phyloP scores from a whole-genome alignment of 768 basidiomycete genomes.

The Boletus rubescentipes region DNA sequence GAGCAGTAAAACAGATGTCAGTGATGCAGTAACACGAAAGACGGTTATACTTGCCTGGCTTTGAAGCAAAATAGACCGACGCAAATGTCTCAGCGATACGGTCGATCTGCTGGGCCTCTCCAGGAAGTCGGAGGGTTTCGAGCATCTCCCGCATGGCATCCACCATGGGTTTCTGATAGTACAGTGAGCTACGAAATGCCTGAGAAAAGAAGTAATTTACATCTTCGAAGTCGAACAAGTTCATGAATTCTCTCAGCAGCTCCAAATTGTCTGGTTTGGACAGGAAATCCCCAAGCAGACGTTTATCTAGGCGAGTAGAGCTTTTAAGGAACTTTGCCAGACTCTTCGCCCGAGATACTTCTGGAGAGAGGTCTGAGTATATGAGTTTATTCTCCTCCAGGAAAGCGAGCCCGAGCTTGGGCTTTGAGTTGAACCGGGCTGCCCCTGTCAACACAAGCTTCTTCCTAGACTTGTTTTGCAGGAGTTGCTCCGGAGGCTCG shows the following conservation, averaged over 20 bases:
- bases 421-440: slow-evolving; percentile 86
- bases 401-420: slow-evolving; percentile 86
- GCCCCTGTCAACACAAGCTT: slow-evolving; percentile 83
- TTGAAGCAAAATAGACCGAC: slow-evolving; percentile 80
- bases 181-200: neutral
- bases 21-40: neutral
- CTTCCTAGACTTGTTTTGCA: slow-evolving; percentile 79
- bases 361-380: slow-evolving; percentile 59
- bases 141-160: slow-evolving; percentile 95
- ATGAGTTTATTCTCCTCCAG: slow-evolving; percentile 93
- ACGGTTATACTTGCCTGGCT: slow-evolving; percentile 54
- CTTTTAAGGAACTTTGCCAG: slow-evolving; percentile 86
- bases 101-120: slow-evolving; percentile 91
- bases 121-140: slow-evolving; percentile 91
- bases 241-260: slow-evolving; percentile 82
- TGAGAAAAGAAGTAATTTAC: slow-evolving; percentile 44
- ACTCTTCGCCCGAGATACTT: slow-evolving; percentile 57
- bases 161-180: slow-evolving; percentile 80
- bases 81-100: slow-evolving; percentile 96
- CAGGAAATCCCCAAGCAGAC: slow-evolving; percentile 88
- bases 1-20: neutral
- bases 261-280: slow-evolving; percentile 86
- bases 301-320: slow-evolving; percentile 86
- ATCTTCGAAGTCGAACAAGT: slow-evolving; percentile 84
- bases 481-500: slow-evolving; percentile 54